Base-by-base conservation (phyloP, 371 early-diverging fungal species). In the Aphelidium insulamus region DNA sequence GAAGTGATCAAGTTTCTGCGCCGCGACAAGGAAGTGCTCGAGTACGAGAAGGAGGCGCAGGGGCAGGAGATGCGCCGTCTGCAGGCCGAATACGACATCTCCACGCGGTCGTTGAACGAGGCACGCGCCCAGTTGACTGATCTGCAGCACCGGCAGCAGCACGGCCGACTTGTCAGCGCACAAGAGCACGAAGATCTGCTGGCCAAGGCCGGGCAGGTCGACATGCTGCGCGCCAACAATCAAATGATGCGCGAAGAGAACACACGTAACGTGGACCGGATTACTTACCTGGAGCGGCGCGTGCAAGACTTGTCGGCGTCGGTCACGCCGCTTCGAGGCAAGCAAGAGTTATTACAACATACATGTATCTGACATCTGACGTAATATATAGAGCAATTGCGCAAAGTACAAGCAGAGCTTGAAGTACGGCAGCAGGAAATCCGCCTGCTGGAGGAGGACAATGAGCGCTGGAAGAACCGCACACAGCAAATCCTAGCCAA, bases 181-280 rank as follows among this genome's bases (percentile, higher is more conserved):
- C 25, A 54, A 15, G 57, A 63, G 45, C 61, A 72, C 30, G 39
- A 50, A 29, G 63, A 69, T 36, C 54, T 71, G 26, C 34, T 67
- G 41, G 64, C 62, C 33, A 67, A 69, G 51, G 48, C 67, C 32
- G 59, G 72, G 37, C 61, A 71, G 32, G 36, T 62, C 24, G 59
- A 57, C 41, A 36, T 76, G 15, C 44, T 78, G 25, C 66, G 71
- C 7, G 80, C 77, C 34, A 68, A 67, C 25, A 79, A 79, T 44
- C 43, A 57, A 4, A 62, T 63, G 3, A 46, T 79, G 32, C 64
- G 78, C 3, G 38, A 50, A 2, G 67, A 73, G 38, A 53, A 56
- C 8, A 28, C 34, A 14, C 37, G 52, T 3, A n/a, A 4, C 3
- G 19, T 18, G 4, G 21, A 21, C 26, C 42, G 38, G 2, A n/a